Evolutionary conservation across 192 early-diverging fungal genomes (phyloP).

Genomic region (Coemansia sp.): DNA sequence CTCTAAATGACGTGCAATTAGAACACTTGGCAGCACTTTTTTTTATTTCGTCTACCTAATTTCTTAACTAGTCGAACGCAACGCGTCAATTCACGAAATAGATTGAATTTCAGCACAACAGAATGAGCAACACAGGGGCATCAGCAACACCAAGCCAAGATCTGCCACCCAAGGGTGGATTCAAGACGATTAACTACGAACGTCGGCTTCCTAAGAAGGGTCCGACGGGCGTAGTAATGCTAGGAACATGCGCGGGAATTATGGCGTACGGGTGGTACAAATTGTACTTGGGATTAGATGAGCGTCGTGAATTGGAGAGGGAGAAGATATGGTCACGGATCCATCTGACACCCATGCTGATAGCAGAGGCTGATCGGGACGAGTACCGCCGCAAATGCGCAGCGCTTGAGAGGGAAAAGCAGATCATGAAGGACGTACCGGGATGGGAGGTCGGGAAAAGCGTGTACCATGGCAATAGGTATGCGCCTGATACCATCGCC

Average conservation of each 20-base stretch:
- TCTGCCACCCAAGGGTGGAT: constrained; percentile 56
- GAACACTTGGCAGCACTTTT: no score
- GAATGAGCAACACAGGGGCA: constrained; percentile 25
- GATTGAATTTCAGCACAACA: neutral
- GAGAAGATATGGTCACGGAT: constrained; percentile 95
- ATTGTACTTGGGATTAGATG: constrained; percentile 40
- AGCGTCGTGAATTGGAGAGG: constrained; percentile 77
- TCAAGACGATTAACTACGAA: constrained; percentile 83
- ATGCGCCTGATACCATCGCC: constrained; percentile 59
- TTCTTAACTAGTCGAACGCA: no score
- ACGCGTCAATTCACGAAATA: neutral
- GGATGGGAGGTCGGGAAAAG: constrained; percentile 78
- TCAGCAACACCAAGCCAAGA: constrained; percentile 30
- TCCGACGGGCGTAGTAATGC: constrained; percentile 83
- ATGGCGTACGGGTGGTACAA: constrained; percentile 84
- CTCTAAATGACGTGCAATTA: no score
- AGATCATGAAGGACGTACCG: constrained; percentile 83
- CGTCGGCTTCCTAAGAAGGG: constrained; percentile 87
- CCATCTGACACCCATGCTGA: constrained; percentile 84
- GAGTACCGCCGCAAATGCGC: constrained; percentile 78
- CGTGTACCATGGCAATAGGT: constrained; percentile 88
- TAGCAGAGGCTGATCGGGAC: constrained; percentile 94
- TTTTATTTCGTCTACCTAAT: no score
- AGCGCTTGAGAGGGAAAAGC: constrained; percentile 69
- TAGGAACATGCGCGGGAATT: constrained; percentile 69